Percentiles rank a stretch among this genome's conserved stretches.
Conservation (phyloP, 768 basidiomycete genomes). For the Trichaptum fuscoviolaceum region DNA sequence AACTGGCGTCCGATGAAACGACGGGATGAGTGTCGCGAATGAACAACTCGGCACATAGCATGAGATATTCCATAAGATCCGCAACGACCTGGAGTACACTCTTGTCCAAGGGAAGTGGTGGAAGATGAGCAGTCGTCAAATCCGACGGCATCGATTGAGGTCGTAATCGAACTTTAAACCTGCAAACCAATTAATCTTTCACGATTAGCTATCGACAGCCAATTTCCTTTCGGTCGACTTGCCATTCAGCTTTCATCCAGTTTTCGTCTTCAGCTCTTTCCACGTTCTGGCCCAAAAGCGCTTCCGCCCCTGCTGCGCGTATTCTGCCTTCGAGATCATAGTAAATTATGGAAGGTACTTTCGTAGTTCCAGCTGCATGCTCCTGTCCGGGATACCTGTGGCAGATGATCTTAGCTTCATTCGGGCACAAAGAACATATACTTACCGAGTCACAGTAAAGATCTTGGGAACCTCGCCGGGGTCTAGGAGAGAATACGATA, state of each 20-base stretch:
- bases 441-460: conserved; percentile 6
- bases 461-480: conserved; percentile 6
- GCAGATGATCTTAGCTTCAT: neutral
- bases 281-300: neutral
- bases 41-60: conserved; percentile 35
- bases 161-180: conserved; percentile 1
- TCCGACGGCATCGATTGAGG: neutral
- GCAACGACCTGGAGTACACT: conserved; percentile 38
- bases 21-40: conserved; percentile 41
- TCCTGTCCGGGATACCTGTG: conserved; percentile 2
- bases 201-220: neutral
- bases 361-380: neutral
- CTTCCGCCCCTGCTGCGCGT: neutral
- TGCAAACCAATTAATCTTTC: neutral
- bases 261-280: conserved; percentile 1
- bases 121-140: neutral
- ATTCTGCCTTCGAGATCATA: neutral
- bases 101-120: conserved; percentile 35
- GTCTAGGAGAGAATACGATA: conserved; percentile 8
- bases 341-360: neutral
- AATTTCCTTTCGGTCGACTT: neutral
- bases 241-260: conserved; percentile 3
- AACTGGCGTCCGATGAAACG: conserved; percentile 13
- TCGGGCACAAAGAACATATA: neutral
- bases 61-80: conserved; percentile 46